phyloP scores from a whole-genome alignment of 306 rosid species.

The Cicer pinnatifidum region DNA sequence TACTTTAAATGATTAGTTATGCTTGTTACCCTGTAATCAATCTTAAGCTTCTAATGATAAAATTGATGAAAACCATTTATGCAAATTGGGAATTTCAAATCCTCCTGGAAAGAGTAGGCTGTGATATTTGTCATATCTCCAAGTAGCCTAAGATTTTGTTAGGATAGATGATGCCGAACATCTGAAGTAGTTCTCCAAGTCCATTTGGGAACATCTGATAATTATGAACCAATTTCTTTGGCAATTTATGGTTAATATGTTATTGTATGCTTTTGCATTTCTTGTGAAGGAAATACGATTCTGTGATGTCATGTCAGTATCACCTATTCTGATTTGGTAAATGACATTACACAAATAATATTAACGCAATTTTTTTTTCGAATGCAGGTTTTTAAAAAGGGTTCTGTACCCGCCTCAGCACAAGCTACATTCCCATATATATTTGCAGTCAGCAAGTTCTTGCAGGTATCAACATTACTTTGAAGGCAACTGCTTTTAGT shows the following conservation, averaged over 20 bases:
- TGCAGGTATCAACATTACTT: constrained; percentile 68
- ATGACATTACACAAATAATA: constrained; percentile 11
- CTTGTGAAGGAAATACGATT: constrained; percentile 1
- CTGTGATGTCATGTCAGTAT: neutral
- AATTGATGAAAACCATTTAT: constrained; percentile 16
- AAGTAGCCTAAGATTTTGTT: constrained; percentile 28
- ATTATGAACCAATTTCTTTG: neutral
- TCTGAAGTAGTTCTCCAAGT: constrained; percentile 22
- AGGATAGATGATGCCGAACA: constrained; percentile 6
- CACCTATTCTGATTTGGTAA: neutral
- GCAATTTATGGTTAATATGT: constrained; percentile 9
- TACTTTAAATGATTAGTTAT: constrained; percentile 19
- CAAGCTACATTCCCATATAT: constrained; percentile 90
- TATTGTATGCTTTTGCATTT: constrained; percentile 14
- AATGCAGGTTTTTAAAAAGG: constrained; percentile 75
- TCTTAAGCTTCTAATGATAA: constrained; percentile 1
- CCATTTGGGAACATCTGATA: constrained; percentile 19
- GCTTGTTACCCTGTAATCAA: constrained; percentile 13
- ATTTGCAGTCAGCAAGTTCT: constrained; percentile 84
- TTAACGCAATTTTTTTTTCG: constrained; percentile 31
- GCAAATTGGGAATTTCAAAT: constrained; percentile 5
- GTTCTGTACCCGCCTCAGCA: constrained; percentile 69
- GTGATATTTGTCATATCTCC: neutral
- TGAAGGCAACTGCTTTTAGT: constrained; percentile 15
- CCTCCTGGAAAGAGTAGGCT: neutral